These are phyloP conservation scores for Microbotryomycetes sp. DNA, from an alignment of 1,284 basidiomycete genomes.

Conservation along the genomic window DNA sequence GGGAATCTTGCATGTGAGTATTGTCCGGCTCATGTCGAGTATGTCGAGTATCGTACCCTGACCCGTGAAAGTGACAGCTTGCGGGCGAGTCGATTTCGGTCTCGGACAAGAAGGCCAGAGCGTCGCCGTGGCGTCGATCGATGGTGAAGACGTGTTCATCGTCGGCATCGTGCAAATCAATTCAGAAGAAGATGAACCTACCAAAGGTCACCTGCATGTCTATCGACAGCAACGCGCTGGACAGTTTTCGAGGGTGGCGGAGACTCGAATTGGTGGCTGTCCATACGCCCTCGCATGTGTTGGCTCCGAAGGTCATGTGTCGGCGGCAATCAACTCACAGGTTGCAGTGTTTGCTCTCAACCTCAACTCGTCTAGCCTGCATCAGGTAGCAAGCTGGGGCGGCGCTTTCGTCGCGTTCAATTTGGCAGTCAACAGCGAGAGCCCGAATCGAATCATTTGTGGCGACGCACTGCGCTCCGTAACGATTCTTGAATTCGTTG, in stretches of 20 bases:
- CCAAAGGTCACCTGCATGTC: conserved; percentile 24
- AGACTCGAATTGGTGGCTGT: conserved; percentile 22
- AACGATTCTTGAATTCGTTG: conserved; percentile 54
- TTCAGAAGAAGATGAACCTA: conserved; percentile 14
- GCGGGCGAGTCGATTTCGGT: conserved; percentile 5
- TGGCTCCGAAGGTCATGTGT: conserved; percentile 17
- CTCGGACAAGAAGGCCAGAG: conserved; percentile 18
- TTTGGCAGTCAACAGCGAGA: conserved; percentile 58
- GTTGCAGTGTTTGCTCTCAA: conserved; percentile 20
- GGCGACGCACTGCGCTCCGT: conserved; percentile 80
- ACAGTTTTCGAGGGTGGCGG: conserved; percentile 4
- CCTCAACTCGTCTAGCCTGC: conserved; percentile 1
- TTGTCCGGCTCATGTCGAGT: too few species aligned
- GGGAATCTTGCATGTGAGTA: conserved; percentile 30
- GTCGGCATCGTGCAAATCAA: conserved; percentile 26
- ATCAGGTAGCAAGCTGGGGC: conserved; percentile 30
- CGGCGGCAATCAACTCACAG: conserved; percentile 33
- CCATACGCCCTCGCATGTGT: conserved; percentile 26
- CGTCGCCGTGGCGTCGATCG: background rate
- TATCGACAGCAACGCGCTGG: background rate
- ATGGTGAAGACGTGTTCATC: conserved; percentile 14
- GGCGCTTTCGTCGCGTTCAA: conserved; percentile 36
- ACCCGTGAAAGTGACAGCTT: too few species aligned
- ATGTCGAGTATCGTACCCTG: too few species aligned
- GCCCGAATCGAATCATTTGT: conserved; percentile 51